Evolutionary conservation across 495 filamentous ascomycete genomes (phyloP), one percentile per base, ranked within the genome.

Genomic region (Massariosphaeria phaeospora): DNA sequence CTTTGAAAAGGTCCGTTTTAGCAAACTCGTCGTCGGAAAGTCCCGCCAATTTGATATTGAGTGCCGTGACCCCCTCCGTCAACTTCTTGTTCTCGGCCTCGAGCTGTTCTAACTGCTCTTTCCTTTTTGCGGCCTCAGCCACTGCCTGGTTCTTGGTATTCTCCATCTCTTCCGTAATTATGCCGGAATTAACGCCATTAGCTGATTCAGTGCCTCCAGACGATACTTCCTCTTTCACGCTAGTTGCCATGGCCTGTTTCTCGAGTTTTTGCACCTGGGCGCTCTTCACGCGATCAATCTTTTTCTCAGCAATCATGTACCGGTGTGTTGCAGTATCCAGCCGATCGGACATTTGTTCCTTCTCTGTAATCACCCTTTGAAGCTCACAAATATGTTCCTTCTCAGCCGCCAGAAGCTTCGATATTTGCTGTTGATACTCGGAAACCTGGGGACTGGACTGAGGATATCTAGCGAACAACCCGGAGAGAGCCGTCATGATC

Each of bases 301-400:
- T 89, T 72, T 91, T 91, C 65, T 97, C 93, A 2, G 93, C 93
- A 53, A 90, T 84, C 79, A 96, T 87, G 60, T 94, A 96, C 48
- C 93, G 84, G 31, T 91, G 73, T 2, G 89, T 91, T 3, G 93
- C 91, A 46, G 76, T 80, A 56, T 95, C 89, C 10, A 96, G 74
- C 44, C 89, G 84, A 42, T 89, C 86, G 39, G 85, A 86, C 11
- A 94, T 76, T 57, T 86, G 81, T 42, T 95, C 83, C 59, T 93
- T 91, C 58, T 96, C 90, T 8, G 81, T 71, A 27, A 83, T 75
- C 2, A 89, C 74, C 47, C 83, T 80, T 52, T 93, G 89, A 40
- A 95, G 71, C 61, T 93, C 85, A 10, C 82, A 74, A 11, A 84
- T 76, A 53, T 88, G 80, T 31, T 81, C 82, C 66, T 97, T 97